A percentile compares a stretch with the other conserved stretches of the same genome.
These are phyloP conservation scores for Penicillium sp. DNA, from an alignment of 2,329 filamentous ascomycete genomes.

Conservation along the genomic window DNA sequence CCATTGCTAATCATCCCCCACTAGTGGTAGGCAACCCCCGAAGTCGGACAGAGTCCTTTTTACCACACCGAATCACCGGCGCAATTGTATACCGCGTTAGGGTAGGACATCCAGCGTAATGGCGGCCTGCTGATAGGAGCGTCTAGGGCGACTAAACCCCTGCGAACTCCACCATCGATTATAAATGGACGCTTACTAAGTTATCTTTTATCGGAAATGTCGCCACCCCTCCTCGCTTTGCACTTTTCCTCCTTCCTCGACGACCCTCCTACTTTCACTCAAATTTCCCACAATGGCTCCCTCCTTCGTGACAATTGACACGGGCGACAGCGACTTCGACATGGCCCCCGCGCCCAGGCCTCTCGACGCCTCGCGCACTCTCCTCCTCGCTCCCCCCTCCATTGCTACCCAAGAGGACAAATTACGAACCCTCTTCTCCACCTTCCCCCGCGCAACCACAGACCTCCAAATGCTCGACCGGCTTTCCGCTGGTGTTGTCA, in stretches of 20 bases:
- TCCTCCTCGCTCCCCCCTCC: slow-evolving; percentile 88
- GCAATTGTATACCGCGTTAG: slow-evolving; percentile 1
- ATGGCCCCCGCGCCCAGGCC: slow-evolving; percentile 36
- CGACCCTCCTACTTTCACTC: neutral
- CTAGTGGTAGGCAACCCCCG: slow-evolving; percentile 4
- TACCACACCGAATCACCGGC: neutral
- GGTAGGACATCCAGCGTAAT: slow-evolving; percentile 1
- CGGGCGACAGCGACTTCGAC: slow-evolving; percentile 57
- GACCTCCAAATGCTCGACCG: slow-evolving; percentile 99
- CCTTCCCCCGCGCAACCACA: slow-evolving; percentile 74
- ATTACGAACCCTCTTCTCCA: slow-evolving; percentile 70
- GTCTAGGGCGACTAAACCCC: neutral
- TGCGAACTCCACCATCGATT: slow-evolving; percentile 13
- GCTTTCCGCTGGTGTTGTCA: slow-evolving; percentile 77
- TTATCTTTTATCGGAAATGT: slow-evolving; percentile 26
- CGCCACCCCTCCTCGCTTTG: slow-evolving; percentile 29
- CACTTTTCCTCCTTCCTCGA: slow-evolving; percentile 8
- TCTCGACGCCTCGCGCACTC: slow-evolving; percentile 59
- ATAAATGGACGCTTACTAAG: slow-evolving; percentile 26
- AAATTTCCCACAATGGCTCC: slow-evolving; percentile 25
- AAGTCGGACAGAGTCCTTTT: neutral
- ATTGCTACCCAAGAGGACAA: slow-evolving; percentile 82
- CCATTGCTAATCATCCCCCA: slow-evolving; percentile 13
- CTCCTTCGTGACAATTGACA: slow-evolving; percentile 58
- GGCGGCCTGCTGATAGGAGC: slow-evolving; percentile 12